Base-by-base conservation (phyloP, 1,284 basidiomycete genomes). In the Moesziomyces sp. region DNA sequence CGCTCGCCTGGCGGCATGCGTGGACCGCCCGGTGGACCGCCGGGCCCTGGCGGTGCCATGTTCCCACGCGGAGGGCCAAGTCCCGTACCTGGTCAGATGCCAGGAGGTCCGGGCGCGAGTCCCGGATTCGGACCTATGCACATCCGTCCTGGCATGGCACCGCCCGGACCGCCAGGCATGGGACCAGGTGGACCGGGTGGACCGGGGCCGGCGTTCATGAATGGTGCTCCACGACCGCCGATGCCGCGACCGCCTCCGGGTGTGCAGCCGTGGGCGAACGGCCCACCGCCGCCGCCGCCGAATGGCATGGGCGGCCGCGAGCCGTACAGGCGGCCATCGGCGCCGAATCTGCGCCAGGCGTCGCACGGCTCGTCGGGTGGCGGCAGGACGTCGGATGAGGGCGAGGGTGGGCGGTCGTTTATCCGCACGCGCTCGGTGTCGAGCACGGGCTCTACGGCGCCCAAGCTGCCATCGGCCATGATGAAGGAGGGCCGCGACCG, bases 381-480 rank as follows among this genome's bases (percentile, higher is more conserved):
- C 19, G 52, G 48, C 23, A 55, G 64, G 30, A 65, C 62, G 8
- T 74, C 66, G 58, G 66, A 74, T 52, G 71, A 74, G 46, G 71
- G 38, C n/a, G 66, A 58, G 0, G 26, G 46, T 9, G 51, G 53
- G 0, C 44, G 58, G 19, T 65, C 61, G 13, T 61, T 75, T n/a
- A 58, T 63, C 19, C 71, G 77, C 45, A 56, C 69, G 5, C 56
- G 73, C 28, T 78, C 76, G 6, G 67, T 72, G 5, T 77, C 72
- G 26, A 71, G 66, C 58, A 65, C 57, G 1, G 64, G 67, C 2
- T 66, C 60, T 19, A 58, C 64, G 6, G 73, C 68, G 46, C 73
- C 73, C 46, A 72, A 70, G 51, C 62, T 78, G 21, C 79, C 79
- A 0, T 81, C 79, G 2, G 64, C 76, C 51, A 79, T 78, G 78